Conservation (phyloP, 2,329 filamentous ascomycete genomes). For the Clarireedia homoeocarpa region DNA sequence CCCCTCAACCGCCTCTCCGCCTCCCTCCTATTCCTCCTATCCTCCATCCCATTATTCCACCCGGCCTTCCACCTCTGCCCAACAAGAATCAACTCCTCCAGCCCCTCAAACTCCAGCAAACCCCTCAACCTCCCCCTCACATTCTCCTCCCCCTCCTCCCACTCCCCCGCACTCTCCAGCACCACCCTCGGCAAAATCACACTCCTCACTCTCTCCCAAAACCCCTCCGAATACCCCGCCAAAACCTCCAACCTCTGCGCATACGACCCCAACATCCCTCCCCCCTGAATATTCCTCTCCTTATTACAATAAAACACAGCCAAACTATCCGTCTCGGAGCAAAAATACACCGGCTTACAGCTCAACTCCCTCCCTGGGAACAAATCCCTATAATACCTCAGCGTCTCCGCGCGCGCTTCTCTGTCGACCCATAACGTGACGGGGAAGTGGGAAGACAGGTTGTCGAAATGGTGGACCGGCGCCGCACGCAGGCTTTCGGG, state of each 20-base stretch:
- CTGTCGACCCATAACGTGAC: background rate
- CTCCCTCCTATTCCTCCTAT: background rate
- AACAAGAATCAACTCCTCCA: background rate
- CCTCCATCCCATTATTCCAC: background rate
- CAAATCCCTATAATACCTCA: background rate
- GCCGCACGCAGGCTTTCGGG: background rate
- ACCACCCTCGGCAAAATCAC: background rate
- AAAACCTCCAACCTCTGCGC: background rate
- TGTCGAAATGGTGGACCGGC: background rate
- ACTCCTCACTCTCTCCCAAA: background rate
- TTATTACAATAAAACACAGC: background rate
- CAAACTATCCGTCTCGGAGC: background rate
- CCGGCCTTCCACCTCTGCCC: background rate
- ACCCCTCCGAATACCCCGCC: background rate
- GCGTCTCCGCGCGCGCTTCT: background rate
- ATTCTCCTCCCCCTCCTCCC: background rate
- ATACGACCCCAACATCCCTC: background rate
- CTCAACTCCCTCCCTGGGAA: background rate
- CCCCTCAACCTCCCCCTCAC: background rate
- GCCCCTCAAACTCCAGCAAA: background rate
- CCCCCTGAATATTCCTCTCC: background rate
- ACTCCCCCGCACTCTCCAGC: background rate
- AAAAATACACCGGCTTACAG: background rate
- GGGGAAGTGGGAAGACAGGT: background rate
- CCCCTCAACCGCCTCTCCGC: background rate